phyloP scores from a whole-genome alignment of 2,329 filamentous ascomycete species.

The Keithomyces neogunnii region DNA sequence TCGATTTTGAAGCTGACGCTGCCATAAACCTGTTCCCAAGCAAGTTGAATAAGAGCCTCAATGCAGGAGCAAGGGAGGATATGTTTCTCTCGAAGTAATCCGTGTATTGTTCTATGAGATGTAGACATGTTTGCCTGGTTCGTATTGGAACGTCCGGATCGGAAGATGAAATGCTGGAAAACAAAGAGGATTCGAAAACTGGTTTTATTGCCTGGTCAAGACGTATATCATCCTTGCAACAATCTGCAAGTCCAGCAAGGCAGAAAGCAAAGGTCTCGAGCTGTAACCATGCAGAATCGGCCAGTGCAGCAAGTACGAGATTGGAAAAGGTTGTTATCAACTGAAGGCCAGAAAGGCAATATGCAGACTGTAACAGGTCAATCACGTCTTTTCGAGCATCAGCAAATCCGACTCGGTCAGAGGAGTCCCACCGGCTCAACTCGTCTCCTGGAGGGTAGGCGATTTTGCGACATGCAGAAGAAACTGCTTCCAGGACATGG shows the following conservation, averaged over 20 bases:
- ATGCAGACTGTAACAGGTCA: constrained; percentile 67
- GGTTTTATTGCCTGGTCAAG: constrained; percentile 50
- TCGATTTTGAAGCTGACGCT: constrained; percentile 64
- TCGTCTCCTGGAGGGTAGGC: constrained; percentile 53
- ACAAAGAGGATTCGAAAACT: constrained; percentile 54
- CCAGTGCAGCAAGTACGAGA: constrained; percentile 41
- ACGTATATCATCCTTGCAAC: constrained; percentile 46
- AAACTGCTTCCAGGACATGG: constrained; percentile 55
- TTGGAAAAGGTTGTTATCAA: constrained; percentile 50
- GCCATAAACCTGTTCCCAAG: constrained; percentile 55
- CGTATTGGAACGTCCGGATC: constrained; percentile 48
- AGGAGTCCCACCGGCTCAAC: constrained; percentile 60
- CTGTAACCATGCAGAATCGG: constrained; percentile 44
- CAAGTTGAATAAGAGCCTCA: constrained; percentile 67
- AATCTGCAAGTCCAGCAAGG: constrained; percentile 59
- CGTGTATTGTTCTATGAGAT: constrained; percentile 63
- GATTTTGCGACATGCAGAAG: constrained; percentile 60
- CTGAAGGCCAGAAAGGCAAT: constrained; percentile 48
- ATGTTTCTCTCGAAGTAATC: constrained; percentile 68
- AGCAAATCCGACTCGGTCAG: constrained; percentile 57
- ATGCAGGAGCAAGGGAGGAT: constrained; percentile 56
- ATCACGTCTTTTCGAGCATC: constrained; percentile 72
- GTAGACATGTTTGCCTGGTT: constrained; percentile 59
- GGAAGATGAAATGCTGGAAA: constrained; percentile 43
- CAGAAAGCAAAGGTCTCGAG: constrained; percentile 56